phyloP scores from a whole-genome alignment of 768 basidiomycete genomes.

The Pleurotus giganteus region DNA sequence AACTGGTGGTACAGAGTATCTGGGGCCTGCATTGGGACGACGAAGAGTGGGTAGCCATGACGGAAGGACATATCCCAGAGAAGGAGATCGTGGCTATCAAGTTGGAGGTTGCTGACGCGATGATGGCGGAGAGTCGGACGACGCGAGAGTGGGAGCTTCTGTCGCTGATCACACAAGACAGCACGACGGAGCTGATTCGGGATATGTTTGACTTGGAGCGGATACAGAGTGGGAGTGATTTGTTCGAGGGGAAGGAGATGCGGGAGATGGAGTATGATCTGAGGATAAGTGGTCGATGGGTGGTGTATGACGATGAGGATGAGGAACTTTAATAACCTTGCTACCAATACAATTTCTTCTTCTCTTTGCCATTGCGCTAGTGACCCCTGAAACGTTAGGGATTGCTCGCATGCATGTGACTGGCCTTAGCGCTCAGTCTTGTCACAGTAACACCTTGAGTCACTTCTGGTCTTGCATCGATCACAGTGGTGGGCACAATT shows the following conservation, averaged over 20 bases:
- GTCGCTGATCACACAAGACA: background rate
- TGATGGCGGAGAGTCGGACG: background rate
- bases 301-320: background rate
- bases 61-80: background rate
- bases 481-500: too few relatives aligned
- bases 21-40: background rate
- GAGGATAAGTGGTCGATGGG: background rate
- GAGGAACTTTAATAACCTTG: too few relatives aligned
- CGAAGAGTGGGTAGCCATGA: background rate
- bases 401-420: too few relatives aligned
- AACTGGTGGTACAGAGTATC: background rate
- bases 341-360: too few relatives aligned
- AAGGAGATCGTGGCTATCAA: background rate
- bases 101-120: background rate
- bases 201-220: background rate
- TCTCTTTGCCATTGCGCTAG: too few relatives aligned
- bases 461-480: too few relatives aligned
- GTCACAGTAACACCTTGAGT: too few relatives aligned
- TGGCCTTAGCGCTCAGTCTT: too few relatives aligned
- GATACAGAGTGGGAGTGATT: background rate
- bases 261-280: background rate
- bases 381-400: too few relatives aligned
- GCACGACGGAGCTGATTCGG: background rate
- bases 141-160: conserved; percentile 3
- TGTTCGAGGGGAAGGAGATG: background rate